Evolutionary conservation across 257 asterid genomes (phyloP).

Genomic region (Striga asiatica): DNA sequence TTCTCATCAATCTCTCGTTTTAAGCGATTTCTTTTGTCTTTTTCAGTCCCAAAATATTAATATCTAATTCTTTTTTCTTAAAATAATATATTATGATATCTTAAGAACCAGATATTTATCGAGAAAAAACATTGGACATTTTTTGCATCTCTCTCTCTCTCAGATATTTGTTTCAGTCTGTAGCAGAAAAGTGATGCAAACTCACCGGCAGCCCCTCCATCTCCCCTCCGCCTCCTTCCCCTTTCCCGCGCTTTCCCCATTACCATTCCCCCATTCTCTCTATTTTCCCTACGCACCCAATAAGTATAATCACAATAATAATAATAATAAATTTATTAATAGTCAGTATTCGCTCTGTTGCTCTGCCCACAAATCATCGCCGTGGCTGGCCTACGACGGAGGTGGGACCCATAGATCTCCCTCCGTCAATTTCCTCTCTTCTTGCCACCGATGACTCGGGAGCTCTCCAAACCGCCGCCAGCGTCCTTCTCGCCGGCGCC

Average conservation of each 20-base stretch:
- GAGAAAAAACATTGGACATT: neutral
- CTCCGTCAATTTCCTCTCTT: slow-evolving; percentile 29
- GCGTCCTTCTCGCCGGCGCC: neutral
- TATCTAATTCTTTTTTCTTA: too few species aligned
- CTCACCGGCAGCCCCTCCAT: slow-evolving; percentile 25
- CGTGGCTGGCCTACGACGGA: slow-evolving; percentile 23
- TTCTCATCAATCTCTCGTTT: too few species aligned
- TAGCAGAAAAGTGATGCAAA: slow-evolving; percentile 10
- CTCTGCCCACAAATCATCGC: slow-evolving; percentile 13
- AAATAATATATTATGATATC: too few species aligned
- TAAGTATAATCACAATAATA: neutral
- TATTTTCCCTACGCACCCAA: slow-evolving; percentile 2
- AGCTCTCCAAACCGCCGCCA: neutral
- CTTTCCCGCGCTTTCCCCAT: slow-evolving; percentile 15
- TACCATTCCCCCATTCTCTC: slow-evolving; percentile 7
- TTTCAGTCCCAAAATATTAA: too few species aligned
- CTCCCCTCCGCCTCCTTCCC: slow-evolving; percentile 21
- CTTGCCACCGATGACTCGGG: slow-evolving; percentile 6
- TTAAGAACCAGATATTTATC: neutral
- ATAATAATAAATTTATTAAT: too few species aligned
- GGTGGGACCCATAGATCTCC: slow-evolving; percentile 44
- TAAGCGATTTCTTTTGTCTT: too few species aligned
- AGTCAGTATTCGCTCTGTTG: slow-evolving; percentile 7
- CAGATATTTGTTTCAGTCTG: too few species aligned
- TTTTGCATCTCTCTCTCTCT: neutral